phyloP scores from a whole-genome alignment of 257 asterid species.

The Ophiorrhiza pumila region DNA sequence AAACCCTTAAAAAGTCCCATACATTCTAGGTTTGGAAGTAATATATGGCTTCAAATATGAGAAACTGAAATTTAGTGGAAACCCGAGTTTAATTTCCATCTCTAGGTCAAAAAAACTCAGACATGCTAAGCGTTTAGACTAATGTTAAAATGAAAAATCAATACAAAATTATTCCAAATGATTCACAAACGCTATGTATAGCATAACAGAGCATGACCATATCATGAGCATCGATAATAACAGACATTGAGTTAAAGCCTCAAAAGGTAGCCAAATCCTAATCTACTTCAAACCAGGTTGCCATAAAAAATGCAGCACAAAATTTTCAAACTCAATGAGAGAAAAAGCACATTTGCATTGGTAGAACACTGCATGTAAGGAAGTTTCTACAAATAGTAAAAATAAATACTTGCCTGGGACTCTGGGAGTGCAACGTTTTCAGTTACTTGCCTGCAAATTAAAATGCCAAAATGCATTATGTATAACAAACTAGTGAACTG shows the following conservation, averaged over 20 bases:
- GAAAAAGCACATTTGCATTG: neutral
- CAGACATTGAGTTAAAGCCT: neutral
- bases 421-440: slow-evolving; percentile 54
- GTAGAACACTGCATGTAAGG: neutral
- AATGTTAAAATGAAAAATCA: neutral
- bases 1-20: neutral
- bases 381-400: neutral
- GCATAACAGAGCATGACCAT: neutral
- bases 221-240: neutral
- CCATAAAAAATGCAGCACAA: neutral
- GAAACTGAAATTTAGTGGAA: neutral
- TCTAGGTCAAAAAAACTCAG: neutral
- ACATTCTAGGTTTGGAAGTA: neutral
- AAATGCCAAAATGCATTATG: slow-evolving; percentile 29
- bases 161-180: neutral
- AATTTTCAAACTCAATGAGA: neutral
- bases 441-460: slow-evolving; percentile 56
- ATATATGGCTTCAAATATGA: neutral
- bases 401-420: slow-evolving; percentile 45
- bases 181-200: no score
- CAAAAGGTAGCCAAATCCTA: neutral
- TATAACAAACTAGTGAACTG: slow-evolving; percentile 17
- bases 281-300: neutral
- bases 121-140: neutral
- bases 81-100: neutral